These are phyloP conservation scores for Solanum chacoense DNA, from an alignment of 305 asterid species.

Conservation along the genomic window DNA sequence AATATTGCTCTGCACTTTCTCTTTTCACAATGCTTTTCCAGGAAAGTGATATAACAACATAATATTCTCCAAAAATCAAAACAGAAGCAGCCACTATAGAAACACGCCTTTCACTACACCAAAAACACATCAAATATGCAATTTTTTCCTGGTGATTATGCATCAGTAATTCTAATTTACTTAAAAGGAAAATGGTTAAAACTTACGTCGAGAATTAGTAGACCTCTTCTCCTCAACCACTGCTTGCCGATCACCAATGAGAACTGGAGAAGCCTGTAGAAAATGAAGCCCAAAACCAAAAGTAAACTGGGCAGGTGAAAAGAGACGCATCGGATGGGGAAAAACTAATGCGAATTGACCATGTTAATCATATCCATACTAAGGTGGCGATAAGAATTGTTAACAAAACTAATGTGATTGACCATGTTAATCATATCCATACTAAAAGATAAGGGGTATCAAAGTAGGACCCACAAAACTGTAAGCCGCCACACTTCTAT, in stretches of 20 bases:
- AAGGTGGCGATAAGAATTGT: neutral
- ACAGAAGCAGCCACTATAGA: neutral
- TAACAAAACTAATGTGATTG: neutral
- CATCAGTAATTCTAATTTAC: neutral
- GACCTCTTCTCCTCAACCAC: slow-evolving; percentile 64
- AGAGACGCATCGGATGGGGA: neutral
- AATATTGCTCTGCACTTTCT: neutral
- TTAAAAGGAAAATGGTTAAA: neutral
- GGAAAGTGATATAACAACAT: neutral
- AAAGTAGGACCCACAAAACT: neutral
- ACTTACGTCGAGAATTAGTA: slow-evolving; percentile 54
- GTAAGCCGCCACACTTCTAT: neutral
- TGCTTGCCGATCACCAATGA: slow-evolving; percentile 53
- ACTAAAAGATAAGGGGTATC: neutral
- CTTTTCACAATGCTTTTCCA: neutral
- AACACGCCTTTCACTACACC: neutral
- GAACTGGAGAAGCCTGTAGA: slow-evolving; percentile 60
- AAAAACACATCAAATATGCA: neutral
- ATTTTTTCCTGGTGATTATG: neutral
- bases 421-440: neutral
- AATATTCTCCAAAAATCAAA: neutral
- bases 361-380: neutral
- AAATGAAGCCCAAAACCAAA: neutral
- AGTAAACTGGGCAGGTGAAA: neutral
- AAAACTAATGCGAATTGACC: neutral